Evolutionary conservation across 83 land plant genomes (phyloP).

Genomic region (Picea abies): DNA sequence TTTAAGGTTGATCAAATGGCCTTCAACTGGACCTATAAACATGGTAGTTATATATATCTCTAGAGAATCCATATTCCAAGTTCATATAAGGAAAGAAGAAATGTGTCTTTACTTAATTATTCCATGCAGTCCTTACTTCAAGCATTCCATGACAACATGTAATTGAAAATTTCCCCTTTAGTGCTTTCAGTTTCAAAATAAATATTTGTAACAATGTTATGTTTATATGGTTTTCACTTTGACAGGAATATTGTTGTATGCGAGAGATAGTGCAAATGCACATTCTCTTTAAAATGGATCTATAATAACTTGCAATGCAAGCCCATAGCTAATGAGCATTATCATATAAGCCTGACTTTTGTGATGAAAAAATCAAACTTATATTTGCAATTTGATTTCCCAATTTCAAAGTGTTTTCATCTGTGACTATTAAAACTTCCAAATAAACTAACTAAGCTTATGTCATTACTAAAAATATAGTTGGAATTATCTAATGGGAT

Average conservation of each 20-base stretch:
- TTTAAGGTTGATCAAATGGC: not conserved
- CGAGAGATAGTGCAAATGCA: conserved; percentile 85
- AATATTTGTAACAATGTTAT: not conserved
- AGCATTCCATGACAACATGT: conserved; percentile 62
- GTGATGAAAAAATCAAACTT: too few relatives aligned
- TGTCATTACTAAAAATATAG: too few relatives aligned
- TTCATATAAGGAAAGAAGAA: conserved; percentile 58
- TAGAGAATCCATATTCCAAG: conserved; percentile 33
- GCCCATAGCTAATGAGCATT: too few relatives aligned
- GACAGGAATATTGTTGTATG: conserved; percentile 71
- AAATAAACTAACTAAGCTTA: too few relatives aligned
- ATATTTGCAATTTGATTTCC: too few relatives aligned
- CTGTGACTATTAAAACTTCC: too few relatives aligned
- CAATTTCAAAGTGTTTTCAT: too few relatives aligned
- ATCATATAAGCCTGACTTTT: too few relatives aligned
- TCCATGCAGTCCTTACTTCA: conserved; percentile 55
- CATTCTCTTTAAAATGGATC: conserved; percentile 18
- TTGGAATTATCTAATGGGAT: too few relatives aligned
- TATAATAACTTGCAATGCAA: too few relatives aligned
- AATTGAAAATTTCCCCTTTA: not conserved
- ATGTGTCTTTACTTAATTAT: conserved; percentile 61
- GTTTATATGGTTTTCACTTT: not conserved
- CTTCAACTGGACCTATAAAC: not conserved
- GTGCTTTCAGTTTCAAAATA: not conserved
- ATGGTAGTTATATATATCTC: conserved; percentile 43